Evolutionary conservation across 805 yeast species (phyloP), one percentile per base, ranked within the genome.

Genomic region (Zygosaccharomyces bisporus): DNA sequence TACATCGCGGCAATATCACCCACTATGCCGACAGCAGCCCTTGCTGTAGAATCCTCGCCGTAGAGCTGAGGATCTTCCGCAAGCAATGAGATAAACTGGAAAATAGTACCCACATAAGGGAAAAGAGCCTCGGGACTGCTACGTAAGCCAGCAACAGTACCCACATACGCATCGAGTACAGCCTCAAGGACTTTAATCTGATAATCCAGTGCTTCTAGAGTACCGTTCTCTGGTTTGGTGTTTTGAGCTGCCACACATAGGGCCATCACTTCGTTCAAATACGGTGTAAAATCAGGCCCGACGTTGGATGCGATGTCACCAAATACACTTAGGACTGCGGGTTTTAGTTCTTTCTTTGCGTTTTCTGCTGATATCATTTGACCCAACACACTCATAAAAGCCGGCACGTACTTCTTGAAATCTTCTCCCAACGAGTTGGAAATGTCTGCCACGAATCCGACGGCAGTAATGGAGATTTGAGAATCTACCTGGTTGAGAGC

Each of bases 261-360:
- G 30, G 75, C 75, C 83, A 90, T 83, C 25, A 89, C 95, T 48
- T 80, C 86, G 30, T 75, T 78, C 51, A 89, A 68, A 66, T 87
- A 93, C 45, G 82, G 87, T 53, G 75, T 75, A 67, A 91, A 93
- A 44, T 75, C 79, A 2, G 74, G 62, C 3, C 96, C 97, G 49
- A 90, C 80, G 10, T 93, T 81, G 0, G 95, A 78, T 3, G 98
- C 97, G 58, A 93, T 79, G 66, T 93, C 99, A 52, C 99, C 99
- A 64, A 93, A 87, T 58, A 95, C 88, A 9, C 97, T 86, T 53
- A 93, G 70, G 21, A 91, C 87, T 17, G 87, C 75, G 13, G 97
- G 96, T 64, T 86, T 82, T 53, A 91, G 74, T 51, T 88, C 96
- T 47, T 86, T 78, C 61, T 83, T 83, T 14, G 87, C 81, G 45